Evolutionary conservation across 257 asterid species (phyloP).

Genomic region (Verbascum thapsus): DNA sequence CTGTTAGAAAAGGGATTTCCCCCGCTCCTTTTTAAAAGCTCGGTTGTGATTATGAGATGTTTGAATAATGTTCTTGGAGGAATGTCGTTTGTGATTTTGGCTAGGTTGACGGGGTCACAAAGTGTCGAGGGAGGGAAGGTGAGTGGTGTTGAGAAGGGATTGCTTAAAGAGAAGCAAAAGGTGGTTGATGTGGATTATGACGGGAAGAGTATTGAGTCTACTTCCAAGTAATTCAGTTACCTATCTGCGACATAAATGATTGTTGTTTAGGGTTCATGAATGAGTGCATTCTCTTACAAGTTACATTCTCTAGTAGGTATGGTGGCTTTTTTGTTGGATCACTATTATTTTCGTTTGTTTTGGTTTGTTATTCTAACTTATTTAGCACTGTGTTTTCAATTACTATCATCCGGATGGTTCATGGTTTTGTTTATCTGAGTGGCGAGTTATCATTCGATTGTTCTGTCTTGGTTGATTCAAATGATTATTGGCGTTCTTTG

Average conservation of each 20-base stretch:
- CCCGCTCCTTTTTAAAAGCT: conserved; percentile 62
- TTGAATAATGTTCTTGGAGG: conserved; percentile 86
- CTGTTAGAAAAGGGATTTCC: conserved; percentile 64
- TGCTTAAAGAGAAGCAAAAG: conserved; percentile 45
- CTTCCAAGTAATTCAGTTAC: conserved; percentile 34
- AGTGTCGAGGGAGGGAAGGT: conserved; percentile 42
- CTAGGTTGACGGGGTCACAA: conserved; percentile 87
- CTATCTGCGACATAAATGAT: conserved; percentile 2
- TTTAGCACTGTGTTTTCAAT: not conserved
- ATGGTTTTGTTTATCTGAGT: conserved; percentile 4
- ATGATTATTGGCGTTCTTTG: not conserved
- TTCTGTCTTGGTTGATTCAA: conserved; percentile 4
- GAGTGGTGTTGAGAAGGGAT: conserved; percentile 29
- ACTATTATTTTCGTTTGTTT: not conserved
- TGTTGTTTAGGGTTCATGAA: not conserved
- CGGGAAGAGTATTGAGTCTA: conserved; percentile 33
- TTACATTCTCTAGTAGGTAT: not conserved
- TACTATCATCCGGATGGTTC: not conserved
- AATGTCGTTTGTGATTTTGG: conserved; percentile 77
- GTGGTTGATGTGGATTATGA: conserved; percentile 38
- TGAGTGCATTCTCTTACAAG: not conserved
- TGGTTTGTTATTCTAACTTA: not conserved
- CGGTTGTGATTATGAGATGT: conserved; percentile 77
- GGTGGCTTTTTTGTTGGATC: not conserved
- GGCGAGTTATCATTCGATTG: not conserved